Percentiles rank a stretch among this genome's conserved stretches.
These are phyloP conservation scores for Corylus heterophylla DNA, from an alignment of 306 rosid species.

Conservation along the genomic window DNA sequence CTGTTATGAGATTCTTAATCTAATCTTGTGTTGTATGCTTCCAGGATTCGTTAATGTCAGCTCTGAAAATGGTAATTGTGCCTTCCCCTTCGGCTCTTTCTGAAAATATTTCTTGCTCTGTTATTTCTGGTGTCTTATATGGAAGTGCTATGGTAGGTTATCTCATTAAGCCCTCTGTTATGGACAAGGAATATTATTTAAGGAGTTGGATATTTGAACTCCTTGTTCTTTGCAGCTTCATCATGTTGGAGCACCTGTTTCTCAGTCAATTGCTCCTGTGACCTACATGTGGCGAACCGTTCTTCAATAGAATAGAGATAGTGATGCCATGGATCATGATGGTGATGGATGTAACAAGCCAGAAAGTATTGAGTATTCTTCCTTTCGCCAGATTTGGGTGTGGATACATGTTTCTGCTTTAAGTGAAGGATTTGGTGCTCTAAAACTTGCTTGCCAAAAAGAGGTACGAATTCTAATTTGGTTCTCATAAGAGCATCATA, in stretches of 20 bases:
- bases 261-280: conserved; percentile 71
- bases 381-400: conserved; percentile 71
- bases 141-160: conserved; percentile 71
- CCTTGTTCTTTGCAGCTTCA: conserved; percentile 58
- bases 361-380: conserved; percentile 12
- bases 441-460: conserved; percentile 67
- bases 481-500: background rate
- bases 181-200: conserved; percentile 13
- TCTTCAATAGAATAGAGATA: conserved; percentile 29
- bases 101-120: conserved; percentile 33
- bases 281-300: conserved; percentile 75
- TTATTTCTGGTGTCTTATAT: conserved; percentile 53
- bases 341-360: conserved; percentile 21
- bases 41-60: conserved; percentile 62
- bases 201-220: background rate
- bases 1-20: conserved; percentile 6
- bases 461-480: conserved; percentile 48
- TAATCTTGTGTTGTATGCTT: conserved; percentile 19
- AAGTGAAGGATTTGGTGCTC: conserved; percentile 62
- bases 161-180: conserved; percentile 9
- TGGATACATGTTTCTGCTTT: conserved; percentile 86
- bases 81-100: conserved; percentile 41
- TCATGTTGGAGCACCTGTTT: conserved; percentile 50
- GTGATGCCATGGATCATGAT: conserved; percentile 15
- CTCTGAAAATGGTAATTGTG: conserved; percentile 57